Conservation (phyloP, 805 yeast species). For the Pichia manshurica region DNA sequence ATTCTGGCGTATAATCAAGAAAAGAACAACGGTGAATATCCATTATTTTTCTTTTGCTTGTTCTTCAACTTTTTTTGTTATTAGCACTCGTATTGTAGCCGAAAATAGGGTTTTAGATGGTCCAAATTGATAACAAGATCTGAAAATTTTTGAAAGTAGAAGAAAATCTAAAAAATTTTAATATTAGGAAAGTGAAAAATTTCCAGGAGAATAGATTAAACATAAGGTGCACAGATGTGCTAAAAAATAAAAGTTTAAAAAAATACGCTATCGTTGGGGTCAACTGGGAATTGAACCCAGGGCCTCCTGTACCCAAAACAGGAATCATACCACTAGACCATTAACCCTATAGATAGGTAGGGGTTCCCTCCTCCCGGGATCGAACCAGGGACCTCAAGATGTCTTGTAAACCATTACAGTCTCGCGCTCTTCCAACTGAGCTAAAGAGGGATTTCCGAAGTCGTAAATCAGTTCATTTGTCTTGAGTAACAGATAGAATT, state of each 20-base stretch:
- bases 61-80: too few species aligned
- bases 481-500: too few species aligned
- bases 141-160: background rate
- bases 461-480: too few species aligned
- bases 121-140: background rate
- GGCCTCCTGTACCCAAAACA: conserved; percentile 54
- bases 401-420: conserved; percentile 17
- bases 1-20: conserved; percentile 81
- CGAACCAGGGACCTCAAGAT: conserved; percentile 21
- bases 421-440: conserved; percentile 23
- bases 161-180: background rate
- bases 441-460: conserved; percentile 15
- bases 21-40: conserved; percentile 88
- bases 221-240: background rate
- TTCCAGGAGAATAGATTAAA: background rate
- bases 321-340: conserved; percentile 55
- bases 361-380: conserved; percentile 17
- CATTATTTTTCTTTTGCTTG: conserved; percentile 33
- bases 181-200: background rate
- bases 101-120: background rate
- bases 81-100: too few species aligned
- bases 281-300: conserved; percentile 49
- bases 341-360: conserved; percentile 15
- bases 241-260: background rate
- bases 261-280: conserved; percentile 19